Conservation (phyloP, 2,329 filamentous ascomycete genomes). For the Alternaria panax region DNA sequence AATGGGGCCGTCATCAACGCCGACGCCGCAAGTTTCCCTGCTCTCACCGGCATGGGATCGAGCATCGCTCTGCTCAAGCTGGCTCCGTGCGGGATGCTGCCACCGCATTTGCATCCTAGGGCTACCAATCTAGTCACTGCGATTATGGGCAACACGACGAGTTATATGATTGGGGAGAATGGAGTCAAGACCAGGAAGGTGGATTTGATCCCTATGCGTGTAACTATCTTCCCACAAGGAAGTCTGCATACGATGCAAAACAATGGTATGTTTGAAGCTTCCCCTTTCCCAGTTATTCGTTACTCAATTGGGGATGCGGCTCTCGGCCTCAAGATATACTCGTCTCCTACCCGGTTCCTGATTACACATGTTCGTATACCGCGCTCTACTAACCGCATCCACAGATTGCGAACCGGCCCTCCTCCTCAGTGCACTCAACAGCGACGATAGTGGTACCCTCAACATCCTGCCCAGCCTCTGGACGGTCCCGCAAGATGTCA, state of each 20-base stretch:
- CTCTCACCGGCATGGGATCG: slow-evolving; percentile 57
- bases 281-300: neutral
- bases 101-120: slow-evolving; percentile 60
- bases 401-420: slow-evolving; percentile 58
- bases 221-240: slow-evolving; percentile 60
- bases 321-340: neutral
- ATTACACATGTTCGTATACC: neutral
- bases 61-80: slow-evolving; percentile 57
- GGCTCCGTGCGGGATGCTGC: slow-evolving; percentile 61
- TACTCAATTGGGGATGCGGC: neutral
- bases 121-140: slow-evolving; percentile 60
- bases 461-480: slow-evolving; percentile 58
- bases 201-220: slow-evolving; percentile 54
- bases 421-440: slow-evolving; percentile 59
- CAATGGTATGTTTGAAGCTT: slow-evolving; percentile 48
- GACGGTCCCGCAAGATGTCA: slow-evolving; percentile 50
- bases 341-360: neutral
- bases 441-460: slow-evolving; percentile 59
- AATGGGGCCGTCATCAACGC: slow-evolving; percentile 61
- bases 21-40: slow-evolving; percentile 61
- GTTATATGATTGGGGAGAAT: slow-evolving; percentile 62
- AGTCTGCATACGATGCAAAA: slow-evolving; percentile 62
- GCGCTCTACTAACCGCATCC: neutral
- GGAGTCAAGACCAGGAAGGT: slow-evolving; percentile 54
- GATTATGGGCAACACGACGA: slow-evolving; percentile 58